Conservation (phyloP, 2,329 filamentous ascomycete genomes). For the Neofusicoccum kwambonambiense region DNA sequence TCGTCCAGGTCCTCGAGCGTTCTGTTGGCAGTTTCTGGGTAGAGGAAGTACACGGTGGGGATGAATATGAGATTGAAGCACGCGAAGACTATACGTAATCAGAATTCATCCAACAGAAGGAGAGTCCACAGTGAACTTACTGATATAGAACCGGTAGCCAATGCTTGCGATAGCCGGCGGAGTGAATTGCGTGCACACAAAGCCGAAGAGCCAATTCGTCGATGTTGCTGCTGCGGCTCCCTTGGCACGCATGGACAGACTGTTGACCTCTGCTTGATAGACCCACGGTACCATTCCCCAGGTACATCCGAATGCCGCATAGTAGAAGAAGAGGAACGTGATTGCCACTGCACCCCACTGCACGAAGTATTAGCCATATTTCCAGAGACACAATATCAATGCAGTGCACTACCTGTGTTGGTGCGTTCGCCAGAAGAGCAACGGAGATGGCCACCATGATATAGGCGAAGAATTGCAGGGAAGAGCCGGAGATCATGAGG, state of each 20-base stretch:
- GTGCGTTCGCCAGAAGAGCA: conserved; percentile 15
- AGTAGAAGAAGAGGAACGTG: conserved; percentile 23
- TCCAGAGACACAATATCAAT: not conserved
- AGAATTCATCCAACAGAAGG: not conserved
- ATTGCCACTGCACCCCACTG: conserved; percentile 21
- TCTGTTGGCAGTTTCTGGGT: conserved; percentile 29
- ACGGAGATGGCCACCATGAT: conserved; percentile 26
- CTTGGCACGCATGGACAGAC: conserved; percentile 42
- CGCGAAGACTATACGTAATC: conserved; percentile 28
- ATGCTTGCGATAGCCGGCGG: conserved; percentile 44
- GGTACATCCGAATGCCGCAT: conserved; percentile 18
- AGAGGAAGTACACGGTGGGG: conserved; percentile 27
- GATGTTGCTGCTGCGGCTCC: conserved; percentile 47
- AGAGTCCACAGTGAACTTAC: not conserved
- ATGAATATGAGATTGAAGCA: conserved; percentile 27
- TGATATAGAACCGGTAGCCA: conserved; percentile 42
- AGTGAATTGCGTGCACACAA: conserved; percentile 48
- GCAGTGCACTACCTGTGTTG: not conserved
- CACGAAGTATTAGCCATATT: not conserved
- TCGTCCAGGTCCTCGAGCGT: conserved; percentile 30
- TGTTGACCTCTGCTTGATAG: conserved; percentile 45
- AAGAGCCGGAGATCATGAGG: conserved; percentile 24
- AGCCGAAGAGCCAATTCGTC: conserved; percentile 47
- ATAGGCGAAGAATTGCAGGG: conserved; percentile 24
- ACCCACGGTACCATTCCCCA: conserved; percentile 44